Evolutionary conservation across 2,329 filamentous ascomycete genomes (phyloP).

Genomic region (Zasmidium angulare): DNA sequence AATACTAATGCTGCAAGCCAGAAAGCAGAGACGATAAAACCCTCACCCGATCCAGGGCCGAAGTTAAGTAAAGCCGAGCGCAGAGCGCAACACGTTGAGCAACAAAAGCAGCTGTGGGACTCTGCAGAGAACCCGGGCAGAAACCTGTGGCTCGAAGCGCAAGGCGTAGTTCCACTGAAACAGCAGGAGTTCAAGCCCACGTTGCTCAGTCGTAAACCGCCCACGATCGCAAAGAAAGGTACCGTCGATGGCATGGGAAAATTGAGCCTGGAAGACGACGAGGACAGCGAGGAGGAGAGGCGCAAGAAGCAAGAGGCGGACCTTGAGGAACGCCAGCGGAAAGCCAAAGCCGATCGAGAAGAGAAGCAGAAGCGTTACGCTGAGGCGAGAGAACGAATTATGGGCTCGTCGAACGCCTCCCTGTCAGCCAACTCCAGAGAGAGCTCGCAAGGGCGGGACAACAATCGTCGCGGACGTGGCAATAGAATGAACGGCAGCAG

Average conservation of each 20-base stretch:
- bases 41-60: constrained; percentile 38
- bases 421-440: constrained; percentile 30
- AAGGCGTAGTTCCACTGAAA: constrained; percentile 62
- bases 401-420: constrained; percentile 57
- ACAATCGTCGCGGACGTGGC: constrained; percentile 20
- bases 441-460: constrained; percentile 32
- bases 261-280: constrained; percentile 50
- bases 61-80: constrained; percentile 74
- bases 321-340: constrained; percentile 73
- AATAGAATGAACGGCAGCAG: constrained; percentile 34
- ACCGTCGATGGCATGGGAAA: constrained; percentile 47
- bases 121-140: constrained; percentile 79
- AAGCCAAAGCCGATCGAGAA: constrained; percentile 76
- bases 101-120: constrained; percentile 84
- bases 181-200: constrained; percentile 74
- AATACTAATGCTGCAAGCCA: constrained; percentile 24
- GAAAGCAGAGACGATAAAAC: constrained; percentile 37
- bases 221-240: constrained; percentile 60
- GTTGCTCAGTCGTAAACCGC: constrained; percentile 79
- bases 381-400: constrained; percentile 82
- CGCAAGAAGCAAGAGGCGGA: constrained; percentile 63
- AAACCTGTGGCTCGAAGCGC: constrained; percentile 72
- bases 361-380: constrained; percentile 91
- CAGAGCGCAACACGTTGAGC: constrained; percentile 75
- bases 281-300: constrained; percentile 65